These are phyloP conservation scores for Neoascochyta sp. DNA, from an alignment of 2,329 filamentous ascomycete species.

Conservation along the genomic window DNA sequence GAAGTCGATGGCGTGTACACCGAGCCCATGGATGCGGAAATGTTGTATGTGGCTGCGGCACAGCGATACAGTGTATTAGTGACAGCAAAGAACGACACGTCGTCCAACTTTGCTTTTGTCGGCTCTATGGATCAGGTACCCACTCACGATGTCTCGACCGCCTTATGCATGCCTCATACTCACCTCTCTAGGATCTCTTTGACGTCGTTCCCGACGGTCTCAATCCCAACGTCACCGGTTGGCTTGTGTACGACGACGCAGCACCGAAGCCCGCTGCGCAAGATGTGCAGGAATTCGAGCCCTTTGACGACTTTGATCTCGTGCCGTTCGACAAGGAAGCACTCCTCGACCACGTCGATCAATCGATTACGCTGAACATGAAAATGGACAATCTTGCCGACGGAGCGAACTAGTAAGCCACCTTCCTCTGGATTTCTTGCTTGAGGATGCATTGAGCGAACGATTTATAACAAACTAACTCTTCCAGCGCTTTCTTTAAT, in stretches of 20 bases:
- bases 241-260: constrained; percentile 53
- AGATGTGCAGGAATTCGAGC: constrained; percentile 58
- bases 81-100: constrained; percentile 54
- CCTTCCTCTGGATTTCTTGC: too few species aligned
- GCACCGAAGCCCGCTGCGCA: constrained; percentile 50
- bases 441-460: too few species aligned
- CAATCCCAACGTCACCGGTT: constrained; percentile 60
- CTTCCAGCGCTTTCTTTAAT: constrained; percentile 56
- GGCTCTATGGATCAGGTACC: constrained; percentile 47
- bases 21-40: constrained; percentile 55
- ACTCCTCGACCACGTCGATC: constrained; percentile 59
- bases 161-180: too few species aligned
- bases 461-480: constrained; percentile 3
- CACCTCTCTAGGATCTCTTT: constrained; percentile 53
- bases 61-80: constrained; percentile 68
- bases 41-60: constrained; percentile 64
- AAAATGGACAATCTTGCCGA: constrained; percentile 65
- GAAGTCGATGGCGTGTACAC: constrained; percentile 69
- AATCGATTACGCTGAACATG: constrained; percentile 57
- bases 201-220: constrained; percentile 63
- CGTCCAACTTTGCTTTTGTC: constrained; percentile 59
- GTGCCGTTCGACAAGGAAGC: constrained; percentile 64
- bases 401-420: constrained; percentile 60
- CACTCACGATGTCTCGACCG: too few species aligned
- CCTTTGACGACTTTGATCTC: constrained; percentile 71